These are phyloP conservation scores for Starmera stellimalicola DNA, from an alignment of 1,139 yeast genomes.

Conservation along the genomic window DNA sequence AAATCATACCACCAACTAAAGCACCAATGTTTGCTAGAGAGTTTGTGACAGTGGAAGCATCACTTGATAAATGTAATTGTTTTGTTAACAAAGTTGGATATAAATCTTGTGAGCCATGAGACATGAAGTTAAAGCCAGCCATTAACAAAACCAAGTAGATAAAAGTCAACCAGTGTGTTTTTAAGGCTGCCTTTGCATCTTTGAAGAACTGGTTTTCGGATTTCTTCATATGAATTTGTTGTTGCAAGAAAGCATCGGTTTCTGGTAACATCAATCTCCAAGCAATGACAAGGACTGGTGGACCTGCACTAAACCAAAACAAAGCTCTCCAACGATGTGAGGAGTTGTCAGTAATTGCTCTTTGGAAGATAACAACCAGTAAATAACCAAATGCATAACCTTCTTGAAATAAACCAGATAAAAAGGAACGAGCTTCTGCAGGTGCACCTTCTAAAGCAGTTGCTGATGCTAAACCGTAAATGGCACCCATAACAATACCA, in stretches of 20 bases:
- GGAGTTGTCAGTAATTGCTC: constrained; percentile 47
- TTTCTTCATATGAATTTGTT: constrained; percentile 23
- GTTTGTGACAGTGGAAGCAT: constrained; percentile 57
- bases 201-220: constrained; percentile 17
- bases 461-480: constrained; percentile 60
- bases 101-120: constrained; percentile 69
- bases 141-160: constrained; percentile 44
- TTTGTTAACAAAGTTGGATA: constrained; percentile 54
- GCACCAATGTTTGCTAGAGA: constrained; percentile 68
- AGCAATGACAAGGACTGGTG: constrained; percentile 44
- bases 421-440: constrained; percentile 47
- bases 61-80: constrained; percentile 39
- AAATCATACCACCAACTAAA: constrained; percentile 48
- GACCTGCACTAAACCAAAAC: constrained; percentile 75
- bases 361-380: constrained; percentile 52
- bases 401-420: constrained; percentile 62
- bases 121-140: constrained; percentile 61
- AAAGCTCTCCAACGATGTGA: constrained; percentile 63
- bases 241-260: constrained; percentile 41
- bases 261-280: constrained; percentile 53
- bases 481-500: constrained; percentile 65
- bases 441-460: constrained; percentile 66
- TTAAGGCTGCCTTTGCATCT: constrained; percentile 22
- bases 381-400: constrained; percentile 70
- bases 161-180: constrained; percentile 34